Evolutionary conservation across 1,284 basidiomycete species (phyloP).

Genomic region (Irpex rosettiformis): DNA sequence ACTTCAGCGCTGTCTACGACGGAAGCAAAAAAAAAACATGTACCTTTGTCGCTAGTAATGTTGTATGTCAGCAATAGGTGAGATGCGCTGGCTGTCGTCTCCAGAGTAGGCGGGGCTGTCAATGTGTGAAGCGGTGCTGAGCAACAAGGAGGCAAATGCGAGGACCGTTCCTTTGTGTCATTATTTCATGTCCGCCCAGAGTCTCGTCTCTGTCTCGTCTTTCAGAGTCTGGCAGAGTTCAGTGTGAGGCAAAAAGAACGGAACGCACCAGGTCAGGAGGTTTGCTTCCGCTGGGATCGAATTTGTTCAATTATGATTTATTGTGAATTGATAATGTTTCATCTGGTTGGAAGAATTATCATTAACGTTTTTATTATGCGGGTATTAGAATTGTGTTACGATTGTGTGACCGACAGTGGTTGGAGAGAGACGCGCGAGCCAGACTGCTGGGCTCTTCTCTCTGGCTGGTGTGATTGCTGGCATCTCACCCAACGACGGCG

Average conservation of each 20-base stretch:
- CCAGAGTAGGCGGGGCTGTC: neutral
- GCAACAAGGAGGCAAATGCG: neutral
- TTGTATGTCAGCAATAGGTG: neutral
- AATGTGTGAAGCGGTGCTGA: neutral
- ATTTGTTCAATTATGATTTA: neutral
- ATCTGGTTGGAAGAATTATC: neutral
- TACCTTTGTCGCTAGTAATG: neutral
- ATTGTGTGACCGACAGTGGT: too few relatives aligned
- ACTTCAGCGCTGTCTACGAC: too few relatives aligned
- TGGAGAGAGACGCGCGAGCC: neutral
- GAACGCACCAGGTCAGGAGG: neutral
- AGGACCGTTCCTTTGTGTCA: too few relatives aligned
- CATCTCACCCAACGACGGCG: neutral
- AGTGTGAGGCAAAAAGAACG: too few relatives aligned
- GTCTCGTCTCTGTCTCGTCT: too few relatives aligned
- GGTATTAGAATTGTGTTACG: too few relatives aligned
- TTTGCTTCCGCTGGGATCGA: neutral
- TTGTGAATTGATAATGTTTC: too few relatives aligned
- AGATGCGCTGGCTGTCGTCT: neutral
- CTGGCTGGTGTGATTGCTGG: neutral
- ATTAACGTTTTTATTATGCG: too few relatives aligned
- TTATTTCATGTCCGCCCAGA: neutral
- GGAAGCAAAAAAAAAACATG: neutral
- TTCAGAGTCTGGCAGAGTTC: too few relatives aligned
- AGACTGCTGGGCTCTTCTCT: neutral